phyloP scores from a whole-genome alignment of 768 basidiomycete genomes.

The Suillus subluteus region DNA sequence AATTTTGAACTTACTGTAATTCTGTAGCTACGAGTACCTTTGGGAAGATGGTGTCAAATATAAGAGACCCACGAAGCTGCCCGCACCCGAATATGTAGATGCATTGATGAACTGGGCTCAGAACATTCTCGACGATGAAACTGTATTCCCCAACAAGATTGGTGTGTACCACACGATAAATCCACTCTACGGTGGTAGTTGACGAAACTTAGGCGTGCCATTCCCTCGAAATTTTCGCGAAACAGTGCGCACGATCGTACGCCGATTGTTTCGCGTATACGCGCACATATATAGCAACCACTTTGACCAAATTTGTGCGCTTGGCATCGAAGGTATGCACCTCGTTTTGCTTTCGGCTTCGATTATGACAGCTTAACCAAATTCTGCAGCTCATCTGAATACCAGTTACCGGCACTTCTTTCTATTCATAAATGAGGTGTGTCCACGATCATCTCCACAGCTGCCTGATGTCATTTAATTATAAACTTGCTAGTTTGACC shows the following conservation, averaged over 20 bases:
- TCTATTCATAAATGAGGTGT: slow-evolving; percentile 92
- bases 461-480: slow-evolving; percentile 12
- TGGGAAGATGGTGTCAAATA: slow-evolving; percentile 92
- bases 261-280: slow-evolving; percentile 94
- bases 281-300: slow-evolving; percentile 99
- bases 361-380: slow-evolving; percentile 6
- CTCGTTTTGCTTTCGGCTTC: not conserved
- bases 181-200: slow-evolving; percentile 11
- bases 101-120: slow-evolving; percentile 99
- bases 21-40: slow-evolving; percentile 83
- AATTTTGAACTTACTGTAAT: slow-evolving; percentile 10
- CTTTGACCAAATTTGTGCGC: slow-evolving; percentile 97
- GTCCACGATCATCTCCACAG: slow-evolving; percentile 21
- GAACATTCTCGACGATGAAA: slow-evolving; percentile 87
- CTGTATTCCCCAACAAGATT: slow-evolving; percentile 92
- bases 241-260: slow-evolving; percentile 88
- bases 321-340: slow-evolving; percentile 92
- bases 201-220: slow-evolving; percentile 66
- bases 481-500: slow-evolving; percentile 65
- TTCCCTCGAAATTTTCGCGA: slow-evolving; percentile 91
- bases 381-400: slow-evolving; percentile 84
- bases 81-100: slow-evolving; percentile 96
- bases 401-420: slow-evolving; percentile 99
- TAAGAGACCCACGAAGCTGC: slow-evolving; percentile 90
- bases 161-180: slow-evolving; percentile 47